Evolutionary conservation across 2,329 filamentous ascomycete genomes (phyloP).

Genomic region (Alternaria triticina): DNA sequence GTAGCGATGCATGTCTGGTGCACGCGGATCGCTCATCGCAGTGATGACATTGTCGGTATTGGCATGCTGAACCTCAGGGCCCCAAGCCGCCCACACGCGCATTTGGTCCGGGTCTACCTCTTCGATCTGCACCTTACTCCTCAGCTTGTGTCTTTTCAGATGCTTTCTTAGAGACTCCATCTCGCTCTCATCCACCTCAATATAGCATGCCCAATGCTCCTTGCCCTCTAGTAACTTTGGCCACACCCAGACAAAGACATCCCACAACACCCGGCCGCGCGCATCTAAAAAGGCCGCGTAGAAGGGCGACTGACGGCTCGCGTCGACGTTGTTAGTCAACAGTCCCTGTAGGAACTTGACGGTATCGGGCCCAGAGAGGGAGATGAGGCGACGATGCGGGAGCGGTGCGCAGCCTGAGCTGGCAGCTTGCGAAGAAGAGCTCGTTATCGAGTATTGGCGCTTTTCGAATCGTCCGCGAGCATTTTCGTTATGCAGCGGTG

Average conservation of each 20-base stretch:
- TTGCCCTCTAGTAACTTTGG: slow-evolving; percentile 29
- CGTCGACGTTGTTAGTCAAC: slow-evolving; percentile 74
- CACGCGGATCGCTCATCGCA: slow-evolving; percentile 31
- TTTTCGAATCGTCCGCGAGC: background rate
- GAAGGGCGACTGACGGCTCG: slow-evolving; percentile 47
- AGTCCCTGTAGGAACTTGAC: slow-evolving; percentile 87
- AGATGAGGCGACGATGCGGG: slow-evolving; percentile 78
- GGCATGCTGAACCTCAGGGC: slow-evolving; percentile 30
- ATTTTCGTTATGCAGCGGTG: background rate
- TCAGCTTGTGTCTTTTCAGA: slow-evolving; percentile 83
- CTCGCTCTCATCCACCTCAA: slow-evolving; percentile 81
- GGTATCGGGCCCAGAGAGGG: slow-evolving; percentile 78
- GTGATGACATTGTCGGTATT: slow-evolving; percentile 13
- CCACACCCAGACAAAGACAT: slow-evolving; percentile 80
- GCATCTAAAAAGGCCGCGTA: slow-evolving; percentile 89
- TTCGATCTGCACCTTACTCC: slow-evolving; percentile 73
- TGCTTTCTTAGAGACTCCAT: slow-evolving; percentile 69
- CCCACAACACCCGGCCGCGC: slow-evolving; percentile 79
- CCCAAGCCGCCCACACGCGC: slow-evolving; percentile 78
- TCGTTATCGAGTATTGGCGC: background rate
- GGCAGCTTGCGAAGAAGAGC: background rate
- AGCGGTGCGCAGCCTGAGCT: slow-evolving; percentile 62
- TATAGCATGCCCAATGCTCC: slow-evolving; percentile 66
- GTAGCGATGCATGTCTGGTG: slow-evolving; percentile 17
- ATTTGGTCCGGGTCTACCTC: slow-evolving; percentile 70